Base-by-base conservation (phyloP, 1,139 yeast genomes). In the Schwanniomyces etchellsii region DNA sequence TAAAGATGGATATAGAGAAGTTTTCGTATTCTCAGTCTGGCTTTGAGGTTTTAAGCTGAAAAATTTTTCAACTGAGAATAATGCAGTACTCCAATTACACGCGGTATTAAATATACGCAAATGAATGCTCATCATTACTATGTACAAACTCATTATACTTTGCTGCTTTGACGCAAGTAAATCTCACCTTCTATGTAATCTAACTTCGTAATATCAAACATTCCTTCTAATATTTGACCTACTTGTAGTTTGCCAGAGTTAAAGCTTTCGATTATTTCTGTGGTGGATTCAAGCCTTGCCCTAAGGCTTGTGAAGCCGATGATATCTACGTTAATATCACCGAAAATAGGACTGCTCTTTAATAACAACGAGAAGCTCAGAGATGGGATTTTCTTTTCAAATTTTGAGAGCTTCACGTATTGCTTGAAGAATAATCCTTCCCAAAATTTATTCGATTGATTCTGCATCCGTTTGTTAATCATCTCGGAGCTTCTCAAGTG, bases 171-270 rank as follows among this genome's bases (percentile, higher is more conserved):
- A 18, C 32, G 22, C 28, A 58, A 50, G 4, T 48, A 39, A 22
- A 59, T 33, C 29, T 55, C 60, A 33, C 57, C 56, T 36, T 63
- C 69, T 12, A 61, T 45, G 33, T 47, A 54, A 36, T 63, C 69
- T 7, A 61, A 47, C 29, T 47, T 56, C 12, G 38, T 32, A 11
- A 59, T 45, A 17, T 40, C 36, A 24, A 59, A 36, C 2, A 39
- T 41, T 2, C 48, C 42, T 6, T 39, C 40, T 11, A 60, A 35
- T 2, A 45, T 36, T 20, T 40, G 43, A 1, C 64, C 66, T 12
- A 57, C 48, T 31, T 38, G 31, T 16, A 53, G 33, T 2, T 42
- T 39, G 2, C 53, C 57, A 2, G 28, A 27, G 2, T 45, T 38
- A 20, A 49, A 49, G 23, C 44, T 47, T 14, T 44, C 42, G 29